Evolutionary conservation across 2,329 filamentous ascomycete species (phyloP).

Genomic region (Ophiostoma himal-ulmi): DNA sequence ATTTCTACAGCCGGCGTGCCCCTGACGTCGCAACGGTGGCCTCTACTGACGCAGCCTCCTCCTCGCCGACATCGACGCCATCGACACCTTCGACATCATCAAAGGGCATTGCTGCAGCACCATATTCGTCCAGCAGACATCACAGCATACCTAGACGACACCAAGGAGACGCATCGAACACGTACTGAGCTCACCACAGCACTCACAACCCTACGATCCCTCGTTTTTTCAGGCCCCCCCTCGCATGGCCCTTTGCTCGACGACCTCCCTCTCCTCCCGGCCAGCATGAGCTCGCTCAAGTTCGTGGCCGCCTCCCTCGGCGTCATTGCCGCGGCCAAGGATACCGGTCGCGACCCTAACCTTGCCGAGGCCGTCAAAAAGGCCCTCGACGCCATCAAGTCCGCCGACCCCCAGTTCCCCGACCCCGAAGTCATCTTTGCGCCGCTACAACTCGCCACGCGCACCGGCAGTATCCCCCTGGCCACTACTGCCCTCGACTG

Average conservation of each 20-base stretch:
- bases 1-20: conserved; percentile 1
- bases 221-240: background rate
- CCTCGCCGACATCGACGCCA: conserved; percentile 3
- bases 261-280: conserved; percentile 33
- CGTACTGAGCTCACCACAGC: background rate
- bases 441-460: conserved; percentile 83
- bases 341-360: conserved; percentile 80
- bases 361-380: conserved; percentile 74
- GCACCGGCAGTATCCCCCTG: conserved; percentile 75
- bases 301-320: conserved; percentile 93
- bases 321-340: conserved; percentile 83
- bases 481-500: conserved; percentile 91
- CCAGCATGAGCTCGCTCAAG: conserved; percentile 84
- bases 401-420: conserved; percentile 72
- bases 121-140: background rate
- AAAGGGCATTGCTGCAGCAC: background rate
- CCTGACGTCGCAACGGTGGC: conserved; percentile 10
- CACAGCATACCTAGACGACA: background rate
- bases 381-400: conserved; percentile 79
- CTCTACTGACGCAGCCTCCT: conserved; percentile 10
- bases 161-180: background rate
- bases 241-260: conserved; percentile 43
- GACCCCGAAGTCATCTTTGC: conserved; percentile 89
- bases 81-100: background rate
- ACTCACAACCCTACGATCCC: background rate